These are phyloP conservation scores for Plenodomus biglobosus DNA, from an alignment of 2,329 filamentous ascomycete genomes.

Conservation along the genomic window DNA sequence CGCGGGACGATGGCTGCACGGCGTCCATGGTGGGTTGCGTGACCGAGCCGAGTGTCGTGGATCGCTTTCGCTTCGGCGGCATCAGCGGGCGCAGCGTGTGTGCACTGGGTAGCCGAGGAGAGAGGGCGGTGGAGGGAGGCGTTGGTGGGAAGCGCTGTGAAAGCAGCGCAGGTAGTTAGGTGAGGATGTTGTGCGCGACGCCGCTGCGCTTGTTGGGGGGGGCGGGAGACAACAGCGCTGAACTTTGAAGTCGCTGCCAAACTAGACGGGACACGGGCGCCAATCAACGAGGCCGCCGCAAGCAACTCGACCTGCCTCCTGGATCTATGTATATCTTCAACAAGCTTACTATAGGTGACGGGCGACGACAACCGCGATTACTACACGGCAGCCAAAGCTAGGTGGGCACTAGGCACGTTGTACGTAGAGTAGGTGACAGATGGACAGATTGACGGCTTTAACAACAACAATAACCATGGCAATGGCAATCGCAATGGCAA, in stretches of 20 bases:
- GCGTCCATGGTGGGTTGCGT: constrained; percentile 58
- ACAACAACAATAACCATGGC: not conserved
- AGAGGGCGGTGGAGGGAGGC: not conserved
- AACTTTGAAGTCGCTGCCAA: not conserved
- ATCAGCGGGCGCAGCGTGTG: constrained; percentile 18
- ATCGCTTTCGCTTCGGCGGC: constrained; percentile 78
- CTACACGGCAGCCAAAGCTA: not conserved
- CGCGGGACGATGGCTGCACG: constrained; percentile 73
- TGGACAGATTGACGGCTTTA: not conserved
- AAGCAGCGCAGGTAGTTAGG: not conserved
- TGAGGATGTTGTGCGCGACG: not conserved
- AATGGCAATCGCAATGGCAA: too few species aligned
- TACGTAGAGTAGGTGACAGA: too few species aligned
- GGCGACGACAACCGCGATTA: not conserved
- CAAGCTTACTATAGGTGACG: too few species aligned
- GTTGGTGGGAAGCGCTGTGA: not conserved
- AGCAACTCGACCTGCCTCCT: not conserved
- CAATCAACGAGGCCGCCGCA: not conserved
- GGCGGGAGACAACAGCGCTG: too few species aligned
- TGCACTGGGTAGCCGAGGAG: not conserved
- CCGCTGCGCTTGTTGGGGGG: too few species aligned
- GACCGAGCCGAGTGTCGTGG: constrained; percentile 54
- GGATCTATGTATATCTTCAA: not conserved
- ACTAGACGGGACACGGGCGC: not conserved
- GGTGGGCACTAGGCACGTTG: too few species aligned